phyloP scores from a whole-genome alignment of 306 rosid species.

The Leucaena leucocephala region DNA sequence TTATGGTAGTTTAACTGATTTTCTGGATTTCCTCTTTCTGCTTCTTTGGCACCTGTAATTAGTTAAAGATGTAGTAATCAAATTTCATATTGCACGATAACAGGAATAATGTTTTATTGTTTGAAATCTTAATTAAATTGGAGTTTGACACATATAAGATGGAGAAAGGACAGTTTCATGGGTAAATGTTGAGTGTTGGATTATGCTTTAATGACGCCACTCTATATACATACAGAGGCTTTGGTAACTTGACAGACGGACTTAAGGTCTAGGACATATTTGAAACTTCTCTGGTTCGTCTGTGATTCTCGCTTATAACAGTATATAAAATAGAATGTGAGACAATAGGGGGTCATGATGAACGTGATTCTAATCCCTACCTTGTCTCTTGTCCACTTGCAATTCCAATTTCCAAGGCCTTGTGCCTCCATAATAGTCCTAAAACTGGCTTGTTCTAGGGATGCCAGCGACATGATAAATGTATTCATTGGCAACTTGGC shows the following conservation, averaged over 20 bases:
- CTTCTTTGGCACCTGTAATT: conserved; percentile 1
- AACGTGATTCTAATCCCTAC: neutral
- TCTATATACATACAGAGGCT: neutral
- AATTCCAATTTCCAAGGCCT: neutral
- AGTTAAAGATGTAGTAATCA: neutral
- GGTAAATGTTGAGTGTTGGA: neutral
- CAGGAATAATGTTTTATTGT: neutral
- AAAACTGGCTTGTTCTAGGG: neutral
- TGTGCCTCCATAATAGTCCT: neutral
- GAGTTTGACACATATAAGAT: neutral
- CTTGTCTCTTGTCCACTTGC: neutral
- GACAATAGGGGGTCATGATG: neutral
- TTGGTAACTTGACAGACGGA: neutral
- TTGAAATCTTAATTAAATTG: conserved; percentile 10
- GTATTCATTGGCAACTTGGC: neutral
- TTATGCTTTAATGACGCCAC: neutral
- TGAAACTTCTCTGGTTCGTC: neutral
- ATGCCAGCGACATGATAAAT: neutral
- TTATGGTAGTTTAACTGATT: neutral
- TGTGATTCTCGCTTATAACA: neutral
- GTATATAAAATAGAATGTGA: neutral
- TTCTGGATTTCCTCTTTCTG: neutral
- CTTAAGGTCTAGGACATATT: neutral
- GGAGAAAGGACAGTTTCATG: neutral
- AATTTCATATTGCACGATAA: neutral